These are phyloP conservation scores for Coniochaeta pulveracea DNA, from an alignment of 2,329 filamentous ascomycete species.

Conservation along the genomic window DNA sequence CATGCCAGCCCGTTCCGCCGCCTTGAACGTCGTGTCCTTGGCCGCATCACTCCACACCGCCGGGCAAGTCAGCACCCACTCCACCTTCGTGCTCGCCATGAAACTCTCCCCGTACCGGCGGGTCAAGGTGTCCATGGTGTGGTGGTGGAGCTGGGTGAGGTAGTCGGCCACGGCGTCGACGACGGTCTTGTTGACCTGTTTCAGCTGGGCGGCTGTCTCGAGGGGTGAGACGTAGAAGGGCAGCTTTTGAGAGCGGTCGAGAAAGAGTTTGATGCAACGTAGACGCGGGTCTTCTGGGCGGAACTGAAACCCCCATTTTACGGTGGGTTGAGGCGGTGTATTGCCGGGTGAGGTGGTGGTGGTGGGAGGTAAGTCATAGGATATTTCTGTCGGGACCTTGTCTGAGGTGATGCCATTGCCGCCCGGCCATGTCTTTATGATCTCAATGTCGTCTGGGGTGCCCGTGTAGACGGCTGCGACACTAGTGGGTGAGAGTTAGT, in stretches of 20 bases:
- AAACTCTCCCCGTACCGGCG: slow-evolving; percentile 68
- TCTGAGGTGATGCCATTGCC: slow-evolving; percentile 80
- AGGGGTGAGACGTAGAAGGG: slow-evolving; percentile 71
- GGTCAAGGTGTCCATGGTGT: slow-evolving; percentile 69
- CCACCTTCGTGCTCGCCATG: slow-evolving; percentile 63
- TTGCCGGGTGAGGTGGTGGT: too few relatives aligned
- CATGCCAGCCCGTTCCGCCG: slow-evolving; percentile 70
- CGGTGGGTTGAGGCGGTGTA: slow-evolving; percentile 27
- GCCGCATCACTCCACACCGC: slow-evolving; percentile 78
- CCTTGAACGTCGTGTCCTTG: slow-evolving; percentile 72
- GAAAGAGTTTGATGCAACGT: slow-evolving; percentile 75
- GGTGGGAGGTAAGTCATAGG: slow-evolving; percentile 40
- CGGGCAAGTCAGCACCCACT: slow-evolving; percentile 72
- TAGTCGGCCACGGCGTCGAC: slow-evolving; percentile 73
- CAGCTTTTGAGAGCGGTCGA: slow-evolving; percentile 69
- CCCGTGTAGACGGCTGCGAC: slow-evolving; percentile 65
- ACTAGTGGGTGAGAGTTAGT: slow-evolving; percentile 22
- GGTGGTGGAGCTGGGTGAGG: slow-evolving; percentile 61
- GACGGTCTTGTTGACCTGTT: slow-evolving; percentile 63
- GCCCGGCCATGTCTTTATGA: slow-evolving; percentile 77
- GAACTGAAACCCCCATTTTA: slow-evolving; percentile 78
- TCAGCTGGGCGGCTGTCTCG: slow-evolving; percentile 67
- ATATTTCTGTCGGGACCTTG: slow-evolving; percentile 75
- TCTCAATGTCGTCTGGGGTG: slow-evolving; percentile 69
- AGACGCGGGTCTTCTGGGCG: slow-evolving; percentile 65